phyloP scores from a whole-genome alignment of 2,329 filamentous ascomycete genomes.

The Teratosphaeria epicoccoides region DNA sequence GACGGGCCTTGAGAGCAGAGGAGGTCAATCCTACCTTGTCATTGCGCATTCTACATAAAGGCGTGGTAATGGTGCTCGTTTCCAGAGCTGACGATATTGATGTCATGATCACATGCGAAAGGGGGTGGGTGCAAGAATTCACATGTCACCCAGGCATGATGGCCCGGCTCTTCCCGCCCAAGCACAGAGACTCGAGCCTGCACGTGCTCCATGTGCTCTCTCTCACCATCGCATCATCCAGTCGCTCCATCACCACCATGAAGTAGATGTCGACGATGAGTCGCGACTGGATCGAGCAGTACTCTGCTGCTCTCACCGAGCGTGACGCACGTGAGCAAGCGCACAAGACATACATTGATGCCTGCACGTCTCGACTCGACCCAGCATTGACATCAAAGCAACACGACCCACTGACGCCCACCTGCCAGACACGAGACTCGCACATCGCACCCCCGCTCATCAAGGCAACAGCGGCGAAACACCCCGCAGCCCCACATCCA shows the following conservation, averaged over 20 bases:
- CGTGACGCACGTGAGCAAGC: slow-evolving; percentile 58
- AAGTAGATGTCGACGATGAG: slow-evolving; percentile 36
- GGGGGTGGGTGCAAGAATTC: not conserved
- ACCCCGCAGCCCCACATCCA: slow-evolving; percentile 11
- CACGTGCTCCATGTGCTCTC: not conserved
- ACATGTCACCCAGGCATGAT: not conserved
- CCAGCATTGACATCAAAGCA: not conserved
- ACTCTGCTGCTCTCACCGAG: slow-evolving; percentile 62
- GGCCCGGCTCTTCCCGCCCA: not conserved
- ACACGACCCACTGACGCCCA: slow-evolving; percentile 2
- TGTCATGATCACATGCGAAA: not conserved
- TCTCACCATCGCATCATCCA: not conserved
- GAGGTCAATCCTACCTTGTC: not conserved
- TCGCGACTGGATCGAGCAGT: slow-evolving; percentile 74
- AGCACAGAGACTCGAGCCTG: no score
- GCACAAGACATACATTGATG: slow-evolving; percentile 60
- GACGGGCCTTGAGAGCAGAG: not conserved
- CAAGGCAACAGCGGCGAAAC: slow-evolving; percentile 7
- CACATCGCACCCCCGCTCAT: slow-evolving; percentile 30
- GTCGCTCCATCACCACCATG: not conserved
- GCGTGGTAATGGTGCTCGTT: no score
- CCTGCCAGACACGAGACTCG: slow-evolving; percentile 28
- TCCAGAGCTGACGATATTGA: no score
- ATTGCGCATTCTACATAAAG: no score
- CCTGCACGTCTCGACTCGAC: slow-evolving; percentile 57